Base-by-base conservation (phyloP, 1,139 yeast genomes). In the Geotrichum histeridarum region DNA sequence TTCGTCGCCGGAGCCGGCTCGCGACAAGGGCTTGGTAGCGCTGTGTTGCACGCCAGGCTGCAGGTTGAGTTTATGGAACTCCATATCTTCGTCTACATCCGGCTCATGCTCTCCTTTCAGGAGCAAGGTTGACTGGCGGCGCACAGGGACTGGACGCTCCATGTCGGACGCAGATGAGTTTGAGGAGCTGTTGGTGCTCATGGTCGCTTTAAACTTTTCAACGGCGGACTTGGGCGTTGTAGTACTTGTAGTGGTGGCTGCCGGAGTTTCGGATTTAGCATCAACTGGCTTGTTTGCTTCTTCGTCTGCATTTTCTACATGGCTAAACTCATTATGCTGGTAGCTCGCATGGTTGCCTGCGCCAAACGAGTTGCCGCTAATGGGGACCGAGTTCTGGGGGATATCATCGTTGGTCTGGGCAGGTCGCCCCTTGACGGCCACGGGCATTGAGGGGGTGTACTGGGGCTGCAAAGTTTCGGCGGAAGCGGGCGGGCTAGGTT, bases 1-100 rank as follows among this genome's bases (percentile, higher is more conserved):
- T 58, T 73, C 75, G 45, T 72, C 76, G 44, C 76, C 76, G 5
- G 73, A 71, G n/a, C 64, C 66, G 33, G 70, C 72, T 41, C 74
- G 65, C 35, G 74, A 68, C 38, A 71, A 59, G 32, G 74, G 71
- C 41, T 58, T 57, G 39, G 58, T 41, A 53, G 59, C 45, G 55
- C 56, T 42, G 18, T 53, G 51, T 15, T 59, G 58, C 3, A 54
- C 59, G 12, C 57, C 61, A 11, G 56, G 58, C 11, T 63, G 58
- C 38, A 62, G 59, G 49, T 60, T 62, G 35, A 69, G 61, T 49
- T 63, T 64, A 57, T 66, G 64, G 30, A 67, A 57, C 43, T 64
- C 68, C 56, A 66, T 55, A 47, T 67, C 70, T 22, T 65, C 68
- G 27, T 64, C 66, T 14, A 58, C 58, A 18, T 64, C 68, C 7